phyloP scores from a whole-genome alignment of 192 early-diverging fungal species.

The Entomortierella chlamydospora region DNA sequence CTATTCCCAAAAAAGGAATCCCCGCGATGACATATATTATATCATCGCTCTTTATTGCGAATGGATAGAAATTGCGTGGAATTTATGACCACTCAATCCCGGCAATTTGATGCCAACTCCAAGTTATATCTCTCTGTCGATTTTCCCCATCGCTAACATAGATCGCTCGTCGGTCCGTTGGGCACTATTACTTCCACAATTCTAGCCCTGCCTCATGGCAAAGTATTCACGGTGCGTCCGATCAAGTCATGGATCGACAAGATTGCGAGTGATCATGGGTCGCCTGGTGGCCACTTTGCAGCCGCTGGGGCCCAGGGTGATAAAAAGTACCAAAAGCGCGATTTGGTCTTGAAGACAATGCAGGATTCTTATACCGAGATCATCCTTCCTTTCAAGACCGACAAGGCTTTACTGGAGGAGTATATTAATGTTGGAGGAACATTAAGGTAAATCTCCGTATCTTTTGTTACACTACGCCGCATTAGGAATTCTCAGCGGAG shows the following conservation, averaged over 20 bases:
- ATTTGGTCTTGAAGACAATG: constrained; percentile 70
- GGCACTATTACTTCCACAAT: background rate
- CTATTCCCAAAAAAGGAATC: constrained; percentile 4
- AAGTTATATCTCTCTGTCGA: no score
- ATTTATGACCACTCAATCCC: no score
- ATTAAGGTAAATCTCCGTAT: constrained; percentile 64
- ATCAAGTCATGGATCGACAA: constrained; percentile 54
- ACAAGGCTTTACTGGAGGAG: constrained; percentile 79
- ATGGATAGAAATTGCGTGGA: constrained; percentile 7
- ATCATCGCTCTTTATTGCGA: constrained; percentile 22
- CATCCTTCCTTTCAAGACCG: constrained; percentile 80
- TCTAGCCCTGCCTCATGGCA: background rate
- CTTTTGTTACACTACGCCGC: no score
- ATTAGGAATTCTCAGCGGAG: background rate
- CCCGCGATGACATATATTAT: background rate
- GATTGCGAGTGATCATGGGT: constrained; percentile 39
- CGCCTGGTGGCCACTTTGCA: constrained; percentile 10
- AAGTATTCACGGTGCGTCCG: constrained; percentile 42
- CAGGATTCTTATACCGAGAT: constrained; percentile 82
- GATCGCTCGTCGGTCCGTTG: background rate
- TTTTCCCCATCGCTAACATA: background rate
- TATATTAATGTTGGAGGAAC: constrained; percentile 83
- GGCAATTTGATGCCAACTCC: no score
- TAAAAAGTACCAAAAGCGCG: constrained; percentile 28
- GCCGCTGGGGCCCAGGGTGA: background rate